Percentiles rank a stretch among this genome's conserved stretches.
Conservation (phyloP, 176 grass and related monocot genomes). For the Typha latifolia region DNA sequence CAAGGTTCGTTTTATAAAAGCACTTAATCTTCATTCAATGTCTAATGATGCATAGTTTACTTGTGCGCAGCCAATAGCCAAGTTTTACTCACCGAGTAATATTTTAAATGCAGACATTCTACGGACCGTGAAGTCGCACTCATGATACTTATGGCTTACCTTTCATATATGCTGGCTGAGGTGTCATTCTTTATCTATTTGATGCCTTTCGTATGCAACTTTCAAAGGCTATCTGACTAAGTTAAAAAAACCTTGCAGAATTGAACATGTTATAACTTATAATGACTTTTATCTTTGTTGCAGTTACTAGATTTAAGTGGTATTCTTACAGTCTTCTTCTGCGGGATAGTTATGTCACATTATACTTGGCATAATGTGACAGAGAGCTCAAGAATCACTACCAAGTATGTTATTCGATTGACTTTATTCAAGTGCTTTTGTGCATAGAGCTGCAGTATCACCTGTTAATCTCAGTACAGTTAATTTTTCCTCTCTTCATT, state of each 20-base stretch:
- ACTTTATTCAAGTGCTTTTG: background rate
- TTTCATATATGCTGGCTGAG: constrained; percentile 97
- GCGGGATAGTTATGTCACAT: constrained; percentile 97
- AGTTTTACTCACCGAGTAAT: background rate
- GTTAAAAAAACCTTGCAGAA: background rate
- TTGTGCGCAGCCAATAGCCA: background rate
- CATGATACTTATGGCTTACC: constrained; percentile 99
- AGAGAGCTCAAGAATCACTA: constrained; percentile 97
- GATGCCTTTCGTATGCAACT: background rate
- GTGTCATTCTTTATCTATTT: constrained; percentile 29
- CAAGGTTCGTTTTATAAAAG: constrained; percentile 49
- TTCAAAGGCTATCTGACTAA: background rate
- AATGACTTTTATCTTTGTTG: background rate
- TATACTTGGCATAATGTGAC: constrained; percentile 99
- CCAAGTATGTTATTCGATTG: constrained; percentile 47
- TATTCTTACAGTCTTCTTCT: constrained; percentile 98
- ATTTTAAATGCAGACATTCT: constrained; percentile 61
- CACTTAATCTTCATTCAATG: background rate
- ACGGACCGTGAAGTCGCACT: constrained; percentile 95
- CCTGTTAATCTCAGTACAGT: background rate
- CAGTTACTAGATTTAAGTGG: constrained; percentile 90
- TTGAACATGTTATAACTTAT: background rate
- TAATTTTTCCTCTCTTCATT: background rate
- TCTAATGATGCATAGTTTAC: background rate
- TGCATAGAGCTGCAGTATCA: background rate